Base-by-base conservation (phyloP, 768 basidiomycete genomes). In the Suillus bovinus region DNA sequence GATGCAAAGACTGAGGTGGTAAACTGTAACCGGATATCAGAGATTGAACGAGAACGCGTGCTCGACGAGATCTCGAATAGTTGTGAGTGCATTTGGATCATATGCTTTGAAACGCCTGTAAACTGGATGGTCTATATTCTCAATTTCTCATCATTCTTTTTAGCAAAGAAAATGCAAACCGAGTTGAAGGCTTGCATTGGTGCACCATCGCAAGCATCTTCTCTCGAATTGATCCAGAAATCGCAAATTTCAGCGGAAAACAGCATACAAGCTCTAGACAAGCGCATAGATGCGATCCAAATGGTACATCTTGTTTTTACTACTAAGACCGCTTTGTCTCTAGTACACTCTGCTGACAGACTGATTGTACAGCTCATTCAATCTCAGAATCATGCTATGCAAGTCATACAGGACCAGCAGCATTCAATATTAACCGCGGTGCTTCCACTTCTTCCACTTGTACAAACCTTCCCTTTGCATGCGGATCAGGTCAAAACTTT, bases 121-220 rank as follows among this genome's bases (percentile, higher is more conserved):
- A 59, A 31, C 24, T 5, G 24, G 6, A 22, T 17, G 57, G 52
- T 59, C 58, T 22, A 49, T 54, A 41, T 55, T 33, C 63, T 60
- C 63, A 68, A 70, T 62, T 55, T 33, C 63, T 60, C 63, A 68
- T 71, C 62, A 61, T 46, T 33, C 46, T 54, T 22, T 17, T 60
- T 24, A 91, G 89, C 86, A 10, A 88, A 86, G 66, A 79, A 86
- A 66, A 83, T 81, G 63, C 89, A 91, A 70, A 79, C 76, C 3
- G 83, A 86, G 66, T 71, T 90, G 33, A 86, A 86, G 66, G 82
- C 81, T 38, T 75, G 83, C 47, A 65, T 90, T 8, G 88, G 88
- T 9, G 70, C 68, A 8, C 88, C 87, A 0, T 82, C 83, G 0
- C 89, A 90, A 71, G 69, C 70, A 3, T 46, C 70, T 6, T 61